Evolutionary conservation across 805 yeast species (phyloP).

Genomic region (Kurtzmaniella cleridarum): DNA sequence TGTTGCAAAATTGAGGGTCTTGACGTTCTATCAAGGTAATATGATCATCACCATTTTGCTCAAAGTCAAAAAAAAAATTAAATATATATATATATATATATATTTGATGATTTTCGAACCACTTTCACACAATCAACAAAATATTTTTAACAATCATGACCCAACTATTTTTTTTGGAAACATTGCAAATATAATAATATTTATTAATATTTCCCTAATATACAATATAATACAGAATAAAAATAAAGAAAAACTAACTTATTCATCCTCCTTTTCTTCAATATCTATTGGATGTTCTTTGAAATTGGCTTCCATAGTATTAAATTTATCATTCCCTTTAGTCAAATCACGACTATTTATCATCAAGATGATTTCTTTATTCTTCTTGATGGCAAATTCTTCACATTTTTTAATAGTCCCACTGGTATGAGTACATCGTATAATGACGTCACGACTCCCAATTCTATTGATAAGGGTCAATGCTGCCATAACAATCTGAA

Average conservation of each 20-base stretch:
- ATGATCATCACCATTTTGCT: too few species aligned
- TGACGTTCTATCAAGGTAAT: too few species aligned
- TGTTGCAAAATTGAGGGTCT: too few species aligned
- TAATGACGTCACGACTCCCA: constrained; percentile 44
- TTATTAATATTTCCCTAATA: background rate
- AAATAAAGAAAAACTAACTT: background rate
- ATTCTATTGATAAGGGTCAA: constrained; percentile 50
- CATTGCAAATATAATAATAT: background rate
- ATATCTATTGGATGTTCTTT: background rate
- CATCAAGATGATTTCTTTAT: constrained; percentile 33
- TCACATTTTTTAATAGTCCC: constrained; percentile 89
- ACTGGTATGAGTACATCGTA: constrained; percentile 65
- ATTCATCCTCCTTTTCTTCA: background rate
- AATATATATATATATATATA: too few species aligned
- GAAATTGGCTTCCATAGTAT: background rate
- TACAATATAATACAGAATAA: background rate
- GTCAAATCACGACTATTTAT: constrained; percentile 7
- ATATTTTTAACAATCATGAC: too few species aligned
- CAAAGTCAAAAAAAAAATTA: too few species aligned
- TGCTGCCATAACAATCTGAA: constrained; percentile 61
- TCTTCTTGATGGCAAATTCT: constrained; percentile 50
- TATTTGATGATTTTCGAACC: too few species aligned
- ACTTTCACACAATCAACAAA: too few species aligned
- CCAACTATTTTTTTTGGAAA: too few species aligned
- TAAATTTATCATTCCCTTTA: background rate